Evolutionary conservation across 257 asterid genomes (phyloP), one percentile per base, ranked within the genome.

Genomic region (Thymus mandschuricus): DNA sequence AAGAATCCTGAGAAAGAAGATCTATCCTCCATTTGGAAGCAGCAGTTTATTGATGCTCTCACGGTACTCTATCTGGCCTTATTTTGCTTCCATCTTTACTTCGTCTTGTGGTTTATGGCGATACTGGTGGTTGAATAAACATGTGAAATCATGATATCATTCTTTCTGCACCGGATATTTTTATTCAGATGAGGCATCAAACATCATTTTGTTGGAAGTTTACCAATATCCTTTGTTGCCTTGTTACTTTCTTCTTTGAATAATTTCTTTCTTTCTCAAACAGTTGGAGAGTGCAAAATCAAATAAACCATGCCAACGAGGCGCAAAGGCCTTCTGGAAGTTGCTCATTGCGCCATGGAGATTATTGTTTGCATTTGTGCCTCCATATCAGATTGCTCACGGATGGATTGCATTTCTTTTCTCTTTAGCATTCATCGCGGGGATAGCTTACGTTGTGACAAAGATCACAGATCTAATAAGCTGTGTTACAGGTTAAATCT

Each of bases 381-480:
- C 97, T 68, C 96, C 97, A 6, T 84, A 81, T 86, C 96, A 91
- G 76, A 91, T 91, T 66, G 97, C 96, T 64, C 92, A 93, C 70
- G 98, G 97, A 54, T 93, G 97, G 98, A 75, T 89, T 74, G 93
- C 98, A 70, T 93, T 93, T 85, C 48, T 87, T 49, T 79, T 84
- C 80, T 86, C 97, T 35, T 76, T 93, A 74, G 49, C 72, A 70
- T 93, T 93, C 81, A 93, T 93, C 15, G 87, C 94, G 59, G 96
- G 94, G 77, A 84, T 93, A 72, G 98, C 98, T 59, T 93, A 85
- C 70, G 54, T 87, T 13, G 97, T 91, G 58, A 93, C 98, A 44
- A 83, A 79, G 80, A 80, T 91, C 66, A 91, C 98, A 0, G 96
- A 93, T 78, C 75, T 85, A 52, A 87, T 93, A 78, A 89, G 96